A percentile compares a stretch with the other conserved stretches of the same genome.
These are phyloP conservation scores for Nitzschia sp. DNA, from an alignment of 108 stramenopile genomes.

Conservation along the genomic window DNA sequence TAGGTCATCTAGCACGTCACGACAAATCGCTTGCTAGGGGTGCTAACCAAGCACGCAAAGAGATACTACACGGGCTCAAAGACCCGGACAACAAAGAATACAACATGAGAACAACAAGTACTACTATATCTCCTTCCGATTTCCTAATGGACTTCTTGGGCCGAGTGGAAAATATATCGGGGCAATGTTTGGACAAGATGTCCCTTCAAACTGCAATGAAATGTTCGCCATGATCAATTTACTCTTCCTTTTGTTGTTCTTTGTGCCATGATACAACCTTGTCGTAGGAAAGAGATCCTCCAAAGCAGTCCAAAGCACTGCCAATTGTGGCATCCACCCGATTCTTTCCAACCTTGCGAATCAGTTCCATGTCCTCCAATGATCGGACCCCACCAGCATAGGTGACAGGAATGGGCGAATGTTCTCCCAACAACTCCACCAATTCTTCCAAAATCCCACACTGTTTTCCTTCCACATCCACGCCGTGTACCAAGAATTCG, in stretches of 20 bases:
- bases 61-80: conserved; percentile 13
- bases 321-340: conserved; percentile 96
- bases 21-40: conserved; percentile 43
- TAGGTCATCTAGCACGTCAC: conserved; percentile 46
- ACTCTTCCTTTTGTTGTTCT: conserved; percentile 41
- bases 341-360: conserved; percentile 82
- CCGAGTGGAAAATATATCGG: no score
- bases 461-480: conserved; percentile 96
- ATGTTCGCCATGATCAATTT: background rate
- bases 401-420: conserved; percentile 90
- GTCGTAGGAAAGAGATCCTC: conserved; percentile 86
- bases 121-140: no score
- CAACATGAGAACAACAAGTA: no score
- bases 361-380: conserved; percentile 86
- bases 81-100: no score
- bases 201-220: background rate
- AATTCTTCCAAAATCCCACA: conserved; percentile 94
- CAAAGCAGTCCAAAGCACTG: conserved; percentile 96
- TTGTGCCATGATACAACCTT: conserved; percentile 95
- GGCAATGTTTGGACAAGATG: no score
- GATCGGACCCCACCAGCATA: conserved; percentile 96
- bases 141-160: no score
- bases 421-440: conserved; percentile 80
- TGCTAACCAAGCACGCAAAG: conserved; percentile 57
- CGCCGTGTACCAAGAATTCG: conserved; percentile 97